Evolutionary conservation across 352 stramenopile species (phyloP).

Genomic region (Phytophthora boehmeriae): DNA sequence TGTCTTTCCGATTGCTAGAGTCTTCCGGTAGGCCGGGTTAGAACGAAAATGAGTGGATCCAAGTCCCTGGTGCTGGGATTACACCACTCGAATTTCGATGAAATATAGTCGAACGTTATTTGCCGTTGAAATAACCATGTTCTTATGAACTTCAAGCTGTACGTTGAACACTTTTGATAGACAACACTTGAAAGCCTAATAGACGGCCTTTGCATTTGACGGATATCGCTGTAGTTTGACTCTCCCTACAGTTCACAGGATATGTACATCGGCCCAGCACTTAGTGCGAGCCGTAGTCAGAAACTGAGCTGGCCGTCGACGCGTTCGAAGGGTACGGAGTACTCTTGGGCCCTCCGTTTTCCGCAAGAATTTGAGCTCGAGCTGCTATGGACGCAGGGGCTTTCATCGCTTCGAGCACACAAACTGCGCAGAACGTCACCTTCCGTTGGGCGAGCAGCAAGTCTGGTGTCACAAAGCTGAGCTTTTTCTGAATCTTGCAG

Average conservation of each 20-base stretch:
- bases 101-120: too few species aligned
- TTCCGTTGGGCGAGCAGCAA: constrained; percentile 34
- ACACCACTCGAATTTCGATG: too few species aligned
- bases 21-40: not conserved
- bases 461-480: constrained; percentile 44
- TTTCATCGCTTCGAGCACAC: constrained; percentile 34
- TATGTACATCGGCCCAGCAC: too few species aligned
- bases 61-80: too few species aligned
- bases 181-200: too few species aligned
- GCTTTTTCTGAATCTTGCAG: constrained; percentile 41
- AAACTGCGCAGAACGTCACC: constrained; percentile 45
- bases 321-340: constrained; percentile 22
- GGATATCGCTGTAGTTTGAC: not conserved
- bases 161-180: too few species aligned
- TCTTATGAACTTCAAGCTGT: too few species aligned
- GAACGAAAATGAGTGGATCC: not conserved
- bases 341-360: constrained; percentile 15
- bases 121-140: too few species aligned
- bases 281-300: constrained; percentile 21
- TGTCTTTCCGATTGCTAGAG: not conserved
- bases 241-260: too few species aligned
- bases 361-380: constrained; percentile 25
- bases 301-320: constrained; percentile 29
- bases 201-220: too few species aligned
- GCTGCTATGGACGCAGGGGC: constrained; percentile 28